These are phyloP conservation scores for Blastobotrys ciferrii DNA, from an alignment of 1,139 yeast species.

Conservation along the genomic window DNA sequence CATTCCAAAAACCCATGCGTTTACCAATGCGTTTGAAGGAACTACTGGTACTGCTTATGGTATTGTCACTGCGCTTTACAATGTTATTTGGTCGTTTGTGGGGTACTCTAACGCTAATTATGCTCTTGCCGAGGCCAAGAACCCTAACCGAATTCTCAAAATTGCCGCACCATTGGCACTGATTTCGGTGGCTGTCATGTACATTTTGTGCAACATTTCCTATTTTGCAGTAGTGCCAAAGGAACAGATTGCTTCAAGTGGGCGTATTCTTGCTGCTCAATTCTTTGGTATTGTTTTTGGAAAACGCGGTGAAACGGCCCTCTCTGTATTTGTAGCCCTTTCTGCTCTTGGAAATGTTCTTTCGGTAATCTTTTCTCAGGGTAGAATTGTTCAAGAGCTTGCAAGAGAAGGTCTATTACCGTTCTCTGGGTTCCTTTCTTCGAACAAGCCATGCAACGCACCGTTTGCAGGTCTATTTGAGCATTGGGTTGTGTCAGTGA, in stretches of 20 bases:
- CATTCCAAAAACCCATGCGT: constrained; percentile 54
- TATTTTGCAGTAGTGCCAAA: constrained; percentile 76
- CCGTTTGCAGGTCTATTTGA: constrained; percentile 55
- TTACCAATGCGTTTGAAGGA: constrained; percentile 59
- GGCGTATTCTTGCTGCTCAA: constrained; percentile 70
- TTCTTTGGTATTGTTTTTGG: constrained; percentile 77
- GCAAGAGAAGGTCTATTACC: constrained; percentile 74
- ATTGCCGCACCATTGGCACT: constrained; percentile 74
- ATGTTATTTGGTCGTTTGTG: constrained; percentile 73
- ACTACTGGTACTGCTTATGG: constrained; percentile 65
- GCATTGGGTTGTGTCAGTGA: constrained; percentile 52
- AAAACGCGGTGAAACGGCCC: constrained; percentile 56
- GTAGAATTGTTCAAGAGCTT: constrained; percentile 71
- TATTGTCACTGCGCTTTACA: constrained; percentile 71
- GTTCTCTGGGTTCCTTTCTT: constrained; percentile 54
- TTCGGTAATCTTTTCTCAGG: constrained; percentile 76
- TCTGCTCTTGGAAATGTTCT: constrained; percentile 77
- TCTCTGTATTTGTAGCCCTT: constrained; percentile 71
- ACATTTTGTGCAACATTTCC: constrained; percentile 67
- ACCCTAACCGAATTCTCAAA: constrained; percentile 66
- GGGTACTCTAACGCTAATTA: constrained; percentile 64
- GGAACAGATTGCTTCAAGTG: constrained; percentile 56
- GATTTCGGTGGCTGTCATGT: constrained; percentile 55
- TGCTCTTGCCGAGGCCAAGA: constrained; percentile 73
- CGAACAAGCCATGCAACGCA: constrained; percentile 54